Evolutionary conservation across 768 basidiomycete genomes (phyloP), one percentile per base, ranked within the genome.

Genomic region (Baorangia bicolor): DNA sequence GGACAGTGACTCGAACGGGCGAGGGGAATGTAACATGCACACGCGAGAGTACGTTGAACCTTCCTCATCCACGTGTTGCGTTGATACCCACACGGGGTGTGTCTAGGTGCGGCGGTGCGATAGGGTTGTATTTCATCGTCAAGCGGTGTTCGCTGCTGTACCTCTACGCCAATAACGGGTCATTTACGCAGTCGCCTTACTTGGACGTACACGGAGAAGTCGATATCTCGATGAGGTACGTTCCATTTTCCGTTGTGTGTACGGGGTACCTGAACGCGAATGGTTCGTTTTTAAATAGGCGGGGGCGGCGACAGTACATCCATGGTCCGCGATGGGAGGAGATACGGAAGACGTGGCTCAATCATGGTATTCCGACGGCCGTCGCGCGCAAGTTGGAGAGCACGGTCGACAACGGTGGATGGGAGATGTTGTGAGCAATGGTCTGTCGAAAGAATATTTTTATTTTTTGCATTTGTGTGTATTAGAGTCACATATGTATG

Each of bases 1-100:
- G 60, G 93, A 94, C 59, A 63, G 71, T 48, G 79, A 77, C 18
- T 76, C 79, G 16, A 75, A 60, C 23, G 74, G 76, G 38, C 77
- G 87, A 25, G 97, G 96, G 28, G 96, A 99, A 67, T 98, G 95
- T 70, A 99, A 98, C 69, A 83, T 90, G 79, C 97, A 98, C 68
- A 91, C 88, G 48, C 80, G 94, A 81, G 89, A 92, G 96, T 97
- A 67, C 67, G 94, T 86, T 21, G 20, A 20, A 23, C 20, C 25
- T 3, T 6, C 27, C 5, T 6, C 27, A 11, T 49, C 11, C 13
- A 23, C 6, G n/a, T n/a, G n/a, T 25, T 3, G 9, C 13, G 13
- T 23, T 33, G 28, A 30, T 25, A 11, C 20, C 6, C 30, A 34
- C 20, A 13, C 1, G 18, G 11, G 30, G 31, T n/a, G 18, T 25